Conservation (phyloP, 2,329 filamentous ascomycete genomes). For the Colletotrichum zoysiae region DNA sequence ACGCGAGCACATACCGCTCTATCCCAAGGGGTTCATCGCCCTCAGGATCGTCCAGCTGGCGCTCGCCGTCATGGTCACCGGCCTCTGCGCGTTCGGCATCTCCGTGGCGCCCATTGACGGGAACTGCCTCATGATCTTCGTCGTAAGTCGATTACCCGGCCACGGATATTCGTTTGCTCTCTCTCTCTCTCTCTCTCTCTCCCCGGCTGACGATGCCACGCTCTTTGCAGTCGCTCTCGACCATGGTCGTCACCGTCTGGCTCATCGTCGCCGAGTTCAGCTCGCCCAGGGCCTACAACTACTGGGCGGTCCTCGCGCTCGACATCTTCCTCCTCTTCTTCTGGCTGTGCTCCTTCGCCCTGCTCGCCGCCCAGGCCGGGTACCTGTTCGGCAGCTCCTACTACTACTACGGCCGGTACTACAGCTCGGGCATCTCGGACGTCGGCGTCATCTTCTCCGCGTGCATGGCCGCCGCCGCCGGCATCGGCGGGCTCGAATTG, state of each 20-base stretch:
- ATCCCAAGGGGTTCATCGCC: slow-evolving; percentile 58
- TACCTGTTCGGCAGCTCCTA: slow-evolving; percentile 21
- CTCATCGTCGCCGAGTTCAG: slow-evolving; percentile 58
- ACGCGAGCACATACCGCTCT: slow-evolving; percentile 60
- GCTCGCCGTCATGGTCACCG: slow-evolving; percentile 60
- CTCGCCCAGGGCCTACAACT: slow-evolving; percentile 60
- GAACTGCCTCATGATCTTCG: slow-evolving; percentile 52
- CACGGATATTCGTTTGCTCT: neutral
- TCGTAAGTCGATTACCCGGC: slow-evolving; percentile 50
- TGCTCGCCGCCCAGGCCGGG: slow-evolving; percentile 50
- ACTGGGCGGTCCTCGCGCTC: slow-evolving; percentile 64
- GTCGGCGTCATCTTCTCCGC: slow-evolving; percentile 40
- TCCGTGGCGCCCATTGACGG: slow-evolving; percentile 52
- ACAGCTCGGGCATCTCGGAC: slow-evolving; percentile 43
- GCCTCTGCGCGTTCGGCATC: slow-evolving; percentile 60
- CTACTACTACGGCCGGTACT: slow-evolving; percentile 39
- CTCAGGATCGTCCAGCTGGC: slow-evolving; percentile 61
- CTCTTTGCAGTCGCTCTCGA: slow-evolving; percentile 54
- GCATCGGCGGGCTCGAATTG: slow-evolving; percentile 59
- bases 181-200: no score
- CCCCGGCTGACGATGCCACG: slow-evolving; percentile 17
- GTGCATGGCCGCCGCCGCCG: slow-evolving; percentile 53
- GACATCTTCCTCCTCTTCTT: slow-evolving; percentile 66
- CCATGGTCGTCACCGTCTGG: slow-evolving; percentile 61
- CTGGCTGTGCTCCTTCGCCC: slow-evolving; percentile 62